Base-by-base conservation (phyloP, 2,329 filamentous ascomycete species). In the Aspergillus ochraceus region DNA sequence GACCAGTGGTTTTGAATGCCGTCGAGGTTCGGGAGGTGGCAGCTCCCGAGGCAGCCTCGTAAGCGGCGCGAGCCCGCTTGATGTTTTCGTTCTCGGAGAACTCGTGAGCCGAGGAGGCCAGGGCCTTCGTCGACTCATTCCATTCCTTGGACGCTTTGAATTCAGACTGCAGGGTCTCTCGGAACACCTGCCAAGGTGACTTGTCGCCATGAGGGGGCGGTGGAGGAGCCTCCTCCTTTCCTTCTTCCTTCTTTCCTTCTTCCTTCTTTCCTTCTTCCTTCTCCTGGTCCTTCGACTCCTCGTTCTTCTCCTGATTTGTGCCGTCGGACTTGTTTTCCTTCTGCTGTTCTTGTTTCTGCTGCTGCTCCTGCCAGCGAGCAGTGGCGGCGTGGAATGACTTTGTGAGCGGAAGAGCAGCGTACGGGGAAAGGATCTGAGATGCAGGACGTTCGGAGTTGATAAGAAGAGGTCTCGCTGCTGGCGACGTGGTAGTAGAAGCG, bases 91-190 rank as follows among this genome's bases (percentile, higher is more conserved):
- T 97, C 79, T 98, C 94, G 32, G 89, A 89, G 73, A 99, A 95
- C 70, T 97, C 88, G 72, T 97, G 90, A 19, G 94, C 92, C 6
- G 90, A 91, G 52, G 91, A 91, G 19, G 91, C 90, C 47, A 99
- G 85, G 66, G 95, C 91, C 81, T 99, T 98, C 47, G 94, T 99
- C 49, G 92, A 96, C 74, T 99, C 95, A 72, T 99, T 97, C 95
- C 95, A 99, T 76, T 99, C 95, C 74, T 98, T 97, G 17, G 93
- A 98, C 55, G 92, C 90, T 77, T 97, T 92, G 80, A 99, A 96
- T 78, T 99, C 95, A 59, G 84, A 85, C 76, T 91, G 87, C 78
- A 99, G 86, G n/a, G 95, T 99, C 74, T 99, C 95, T 72, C 91
- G 91, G 81, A 99, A 99, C 32, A 99, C 95, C 76, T 98, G 92